These are phyloP conservation scores for Harrya chromipes DNA, from an alignment of 768 basidiomycete genomes.

Conservation along the genomic window DNA sequence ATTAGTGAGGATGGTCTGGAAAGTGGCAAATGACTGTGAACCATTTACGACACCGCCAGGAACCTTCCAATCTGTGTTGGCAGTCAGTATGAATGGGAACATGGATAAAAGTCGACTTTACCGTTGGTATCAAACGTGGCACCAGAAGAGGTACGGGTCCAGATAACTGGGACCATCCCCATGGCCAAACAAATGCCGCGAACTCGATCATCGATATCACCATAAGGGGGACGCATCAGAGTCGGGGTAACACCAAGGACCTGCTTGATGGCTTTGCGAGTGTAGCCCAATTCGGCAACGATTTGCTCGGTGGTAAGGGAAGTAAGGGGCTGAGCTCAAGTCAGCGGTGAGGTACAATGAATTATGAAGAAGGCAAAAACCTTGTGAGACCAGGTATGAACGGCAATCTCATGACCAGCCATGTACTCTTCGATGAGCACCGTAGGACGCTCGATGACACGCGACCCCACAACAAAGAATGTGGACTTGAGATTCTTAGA, in stretches of 20 bases:
- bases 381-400: conserved; percentile 90
- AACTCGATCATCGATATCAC: conserved; percentile 92
- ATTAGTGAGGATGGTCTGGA: conserved; percentile 70
- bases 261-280: conserved; percentile 76
- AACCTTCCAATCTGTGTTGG: conserved; percentile 74
- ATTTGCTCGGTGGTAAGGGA: conserved; percentile 75
- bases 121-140: conserved; percentile 72
- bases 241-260: conserved; percentile 76
- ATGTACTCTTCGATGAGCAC: conserved; percentile 81
- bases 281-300: conserved; percentile 93
- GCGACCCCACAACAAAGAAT: conserved; percentile 89
- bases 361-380: conserved; percentile 30
- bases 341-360: conserved; percentile 12
- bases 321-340: conserved; percentile 50
- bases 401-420: conserved; percentile 74
- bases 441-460: conserved; percentile 72
- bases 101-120: conserved; percentile 22
- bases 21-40: conserved; percentile 61
- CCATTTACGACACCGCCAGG: conserved; percentile 71
- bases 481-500: conserved; percentile 68
- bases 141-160: conserved; percentile 64
- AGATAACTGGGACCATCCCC: conserved; percentile 89
- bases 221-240: conserved; percentile 78
- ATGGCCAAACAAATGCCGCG: conserved; percentile 87
- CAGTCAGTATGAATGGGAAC: conserved; percentile 6